Evolutionary conservation across 345 rosid species (phyloP), one percentile per base, ranked within the genome.

Genomic region (Bretschneidera sinensis): DNA sequence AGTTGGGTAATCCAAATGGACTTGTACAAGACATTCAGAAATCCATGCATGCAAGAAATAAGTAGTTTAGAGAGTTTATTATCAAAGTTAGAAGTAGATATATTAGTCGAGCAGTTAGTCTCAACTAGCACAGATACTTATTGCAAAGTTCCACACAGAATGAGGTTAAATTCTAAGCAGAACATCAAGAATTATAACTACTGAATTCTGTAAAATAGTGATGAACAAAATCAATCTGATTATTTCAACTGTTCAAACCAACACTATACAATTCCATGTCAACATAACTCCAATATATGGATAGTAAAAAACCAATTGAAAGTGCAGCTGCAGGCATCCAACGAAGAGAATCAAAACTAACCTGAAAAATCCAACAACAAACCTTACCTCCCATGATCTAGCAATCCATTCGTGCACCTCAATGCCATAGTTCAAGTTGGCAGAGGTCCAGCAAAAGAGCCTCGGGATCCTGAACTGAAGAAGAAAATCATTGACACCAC

Each of bases 351-450:
- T 39, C 2, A 14, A 39, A 7, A 13, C 6, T 13, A 28, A 58
- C 13, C 54, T 6, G 24, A 6, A 16, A 47, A 62, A 14, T 24
- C 22, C 17, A 51, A 17, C 13, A 43, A 21, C 17, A 53, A 57
- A 53, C 0, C 43, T 23, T 54, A 58, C 64, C 71, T 69, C 50
- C 19, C 28, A 39, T 14, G 2, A 39, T 9, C 45, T 39, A 39
- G 33, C 8, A 28, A 8, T 28, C 33, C 45, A 39, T 39, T 5
- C 45, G 9, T 9, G 9, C 45, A 39, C 45, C 45, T 47, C 24
- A 13, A 2, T 11, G 59, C 23, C 59, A 15, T 20, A 1, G 7
- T 15, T 76, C 66, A 79, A 48, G 80, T 76, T 5, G 85, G 76
- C 14, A 18, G 52, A 19, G 65, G 63, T 63, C 85, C 78, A 13